Percentiles rank a stretch among this genome's conserved stretches.
Evolutionary conservation across 257 asterid species (phyloP).

Genomic region (Nicotiana paniculata): DNA sequence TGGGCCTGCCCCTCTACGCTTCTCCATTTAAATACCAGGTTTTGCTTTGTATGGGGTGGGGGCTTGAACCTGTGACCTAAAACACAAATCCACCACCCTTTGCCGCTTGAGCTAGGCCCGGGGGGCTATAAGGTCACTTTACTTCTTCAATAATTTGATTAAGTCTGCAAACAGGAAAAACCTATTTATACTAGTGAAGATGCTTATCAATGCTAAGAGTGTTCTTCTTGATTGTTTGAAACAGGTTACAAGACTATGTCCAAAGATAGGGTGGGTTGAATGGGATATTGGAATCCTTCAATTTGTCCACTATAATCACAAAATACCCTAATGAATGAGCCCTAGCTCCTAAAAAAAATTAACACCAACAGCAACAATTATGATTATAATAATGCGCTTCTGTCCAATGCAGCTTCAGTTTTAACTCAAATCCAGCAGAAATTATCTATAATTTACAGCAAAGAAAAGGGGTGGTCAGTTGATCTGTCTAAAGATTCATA

Average conservation of each 20-base stretch:
- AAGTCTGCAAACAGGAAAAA: not conserved
- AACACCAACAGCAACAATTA: not conserved
- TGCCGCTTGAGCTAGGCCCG: too few species aligned
- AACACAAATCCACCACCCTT: too few species aligned
- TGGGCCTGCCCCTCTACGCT: too few species aligned
- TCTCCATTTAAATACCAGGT: too few species aligned
- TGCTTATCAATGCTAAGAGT: not conserved
- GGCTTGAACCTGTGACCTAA: too few species aligned
- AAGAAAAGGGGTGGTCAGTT: not conserved
- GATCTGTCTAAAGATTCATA: not conserved
- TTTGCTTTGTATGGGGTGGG: too few species aligned
- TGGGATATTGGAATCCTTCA: not conserved
- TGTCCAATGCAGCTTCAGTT: not conserved
- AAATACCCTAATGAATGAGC: not conserved
- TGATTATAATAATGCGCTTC: not conserved
- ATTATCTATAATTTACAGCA: not conserved
- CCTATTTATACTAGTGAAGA: not conserved
- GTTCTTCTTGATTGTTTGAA: not conserved
- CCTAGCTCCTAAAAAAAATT: not conserved
- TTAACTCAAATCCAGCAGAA: not conserved
- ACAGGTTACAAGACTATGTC: not conserved
- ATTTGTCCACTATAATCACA: not conserved
- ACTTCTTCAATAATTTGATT: not conserved
- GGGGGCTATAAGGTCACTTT: not conserved
- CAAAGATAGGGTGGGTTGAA: not conserved